These are phyloP conservation scores for Chrysosporium keratinophilum DNA, from an alignment of 2,329 filamentous ascomycete species.

Conservation along the genomic window DNA sequence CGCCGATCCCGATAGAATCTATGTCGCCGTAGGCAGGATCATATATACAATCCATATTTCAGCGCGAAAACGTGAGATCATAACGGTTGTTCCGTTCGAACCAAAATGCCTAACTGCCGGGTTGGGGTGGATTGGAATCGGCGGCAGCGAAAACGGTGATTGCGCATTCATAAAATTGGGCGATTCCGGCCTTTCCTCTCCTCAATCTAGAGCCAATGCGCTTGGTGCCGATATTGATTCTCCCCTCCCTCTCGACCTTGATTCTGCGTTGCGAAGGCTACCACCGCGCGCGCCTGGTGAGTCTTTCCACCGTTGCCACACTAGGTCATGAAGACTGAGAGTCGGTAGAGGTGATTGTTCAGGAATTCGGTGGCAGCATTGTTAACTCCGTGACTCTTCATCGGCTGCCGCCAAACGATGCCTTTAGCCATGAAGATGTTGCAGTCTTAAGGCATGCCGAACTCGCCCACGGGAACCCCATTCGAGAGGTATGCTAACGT, in stretches of 20 bases:
- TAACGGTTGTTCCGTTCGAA: slow-evolving; percentile 59
- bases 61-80: slow-evolving; percentile 60
- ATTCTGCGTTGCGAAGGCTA: slow-evolving; percentile 21
- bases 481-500: slow-evolving; percentile 50
- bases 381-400: slow-evolving; percentile 59
- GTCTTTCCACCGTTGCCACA: slow-evolving; percentile 5
- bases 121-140: slow-evolving; percentile 81
- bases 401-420: slow-evolving; percentile 38
- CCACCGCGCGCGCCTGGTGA: slow-evolving; percentile 21
- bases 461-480: slow-evolving; percentile 19
- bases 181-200: slow-evolving; percentile 22
- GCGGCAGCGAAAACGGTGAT: slow-evolving; percentile 71
- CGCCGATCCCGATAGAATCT: slow-evolving; percentile 64
- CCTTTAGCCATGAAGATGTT: slow-evolving; percentile 45
- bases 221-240: slow-evolving; percentile 43
- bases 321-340: slow-evolving; percentile 16
- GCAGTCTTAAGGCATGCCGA: slow-evolving; percentile 39
- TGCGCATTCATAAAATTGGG: slow-evolving; percentile 66
- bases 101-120: slow-evolving; percentile 80
- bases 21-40: slow-evolving; percentile 71
- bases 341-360: slow-evolving; percentile 42
- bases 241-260: slow-evolving; percentile 45
- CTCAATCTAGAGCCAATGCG: background rate
- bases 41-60: slow-evolving; percentile 61
- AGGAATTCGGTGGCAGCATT: slow-evolving; percentile 53